A percentile compares a stretch with the other conserved stretches of the same genome.
Evolutionary conservation across 441 rosid species (phyloP).

Genomic region (Corymbia calophylla): DNA sequence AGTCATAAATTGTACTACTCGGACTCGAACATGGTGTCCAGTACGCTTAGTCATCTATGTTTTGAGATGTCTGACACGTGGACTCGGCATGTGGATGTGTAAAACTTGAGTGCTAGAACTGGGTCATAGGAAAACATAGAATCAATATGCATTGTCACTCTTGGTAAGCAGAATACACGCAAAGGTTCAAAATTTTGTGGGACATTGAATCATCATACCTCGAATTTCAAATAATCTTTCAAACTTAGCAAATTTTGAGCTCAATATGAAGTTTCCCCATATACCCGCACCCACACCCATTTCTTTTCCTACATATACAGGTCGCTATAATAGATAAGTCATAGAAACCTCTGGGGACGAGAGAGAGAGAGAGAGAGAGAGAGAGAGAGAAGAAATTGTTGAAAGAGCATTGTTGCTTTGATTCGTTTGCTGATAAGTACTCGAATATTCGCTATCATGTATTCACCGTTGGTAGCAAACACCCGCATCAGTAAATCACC

Average conservation of each 20-base stretch:
- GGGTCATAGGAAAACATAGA: neutral
- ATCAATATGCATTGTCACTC: neutral
- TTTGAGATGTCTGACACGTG: neutral
- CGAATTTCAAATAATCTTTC: neutral
- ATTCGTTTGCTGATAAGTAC: neutral
- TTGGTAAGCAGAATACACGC: neutral
- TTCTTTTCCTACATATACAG: neutral
- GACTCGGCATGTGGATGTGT: neutral
- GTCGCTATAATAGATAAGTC: neutral
- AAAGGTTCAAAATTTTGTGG: neutral
- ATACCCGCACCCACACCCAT: neutral
- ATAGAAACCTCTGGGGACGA: neutral
- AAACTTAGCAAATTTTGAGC: neutral
- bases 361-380: neutral
- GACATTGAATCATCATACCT: neutral
- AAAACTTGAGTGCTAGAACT: neutral
- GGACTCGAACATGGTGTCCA: neutral
- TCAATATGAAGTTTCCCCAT: neutral
- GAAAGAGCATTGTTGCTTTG: neutral
- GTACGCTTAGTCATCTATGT: neutral
- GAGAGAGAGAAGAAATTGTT: neutral
- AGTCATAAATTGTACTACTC: neutral
- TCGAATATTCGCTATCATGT: neutral
- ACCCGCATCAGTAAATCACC: neutral
- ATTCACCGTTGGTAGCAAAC: neutral